Base-by-base conservation (phyloP, 257 asterid genomes). In the Primulina huaijiensis region DNA sequence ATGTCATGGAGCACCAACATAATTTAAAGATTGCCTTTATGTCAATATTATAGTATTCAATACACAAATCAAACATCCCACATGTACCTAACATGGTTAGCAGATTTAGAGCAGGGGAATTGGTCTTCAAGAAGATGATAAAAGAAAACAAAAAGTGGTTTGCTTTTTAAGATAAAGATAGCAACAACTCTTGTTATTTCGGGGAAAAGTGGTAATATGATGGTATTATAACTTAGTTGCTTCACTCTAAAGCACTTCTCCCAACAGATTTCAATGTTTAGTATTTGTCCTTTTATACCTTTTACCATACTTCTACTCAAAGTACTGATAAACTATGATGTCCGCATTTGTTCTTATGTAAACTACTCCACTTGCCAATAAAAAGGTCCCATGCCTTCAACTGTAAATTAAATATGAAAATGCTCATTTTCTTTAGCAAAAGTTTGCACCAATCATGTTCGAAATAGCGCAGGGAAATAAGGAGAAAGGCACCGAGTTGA, bases 281-380 rank as follows among this genome's bases (percentile, higher is more conserved):
- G 29, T 59, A 8, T 7, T 60, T 62, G 76, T 69, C 71, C 80
- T 67, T 59, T 27, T 3, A 19, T 53, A 14, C 75, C 65, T 75
- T 75, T 62, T 35, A 14, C 33, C 38, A 30, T 66, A 58, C 30
- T 64, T 62, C 20, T 30, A 67, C 19, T 16, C 16, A 37, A 68
- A 33, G 46, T 58, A 10, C 46, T 17, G 57, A 58, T 14, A 14
- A 69, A 60, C 30, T 10, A 65, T 64, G 78, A 78, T 70, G 76
- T 70, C 65, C 62, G 71, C 75, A 63, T 66, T 65, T 60, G 65
- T 72, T 67, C 70, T 70, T 60, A 46, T 72, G 43, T 19, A 72
- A 81, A 80, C 85, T 81, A 73, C 82, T 43, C 53, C 53, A 43
- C 53, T 43, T 11, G n/a, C 75, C 85, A 11, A 43, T 43, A 11